Evolutionary conservation across 768 basidiomycete genomes (phyloP).

Genomic region (Suillus variegatus): DNA sequence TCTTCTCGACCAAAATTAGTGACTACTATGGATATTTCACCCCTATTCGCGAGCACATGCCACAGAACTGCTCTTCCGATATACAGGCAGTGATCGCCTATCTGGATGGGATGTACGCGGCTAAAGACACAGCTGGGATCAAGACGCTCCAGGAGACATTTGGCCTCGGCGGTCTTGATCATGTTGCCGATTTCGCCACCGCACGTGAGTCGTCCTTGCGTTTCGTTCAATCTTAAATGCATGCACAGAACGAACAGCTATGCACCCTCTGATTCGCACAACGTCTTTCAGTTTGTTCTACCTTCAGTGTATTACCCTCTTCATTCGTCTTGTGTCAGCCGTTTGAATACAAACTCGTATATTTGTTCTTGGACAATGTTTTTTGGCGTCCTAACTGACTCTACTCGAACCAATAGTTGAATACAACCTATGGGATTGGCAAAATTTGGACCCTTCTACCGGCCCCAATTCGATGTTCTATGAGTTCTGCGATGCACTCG

Average conservation of each 20-base stretch:
- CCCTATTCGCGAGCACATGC: constrained; percentile 68
- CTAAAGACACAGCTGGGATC: constrained; percentile 45
- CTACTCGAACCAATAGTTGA: constrained; percentile 24
- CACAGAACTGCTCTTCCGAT: constrained; percentile 73
- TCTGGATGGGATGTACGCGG: constrained; percentile 57
- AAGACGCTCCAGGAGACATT: constrained; percentile 56
- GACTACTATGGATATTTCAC: constrained; percentile 53
- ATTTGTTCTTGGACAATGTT: not conserved
- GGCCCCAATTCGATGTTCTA: constrained; percentile 41
- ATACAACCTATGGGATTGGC: constrained; percentile 63
- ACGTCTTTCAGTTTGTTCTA: not conserved
- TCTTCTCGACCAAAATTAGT: constrained; percentile 9
- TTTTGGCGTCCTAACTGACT: not conserved
- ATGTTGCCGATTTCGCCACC: constrained; percentile 68
- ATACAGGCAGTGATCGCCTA: constrained; percentile 62
- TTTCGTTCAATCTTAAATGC: not conserved
- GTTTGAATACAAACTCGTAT: not conserved
- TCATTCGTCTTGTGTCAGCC: not conserved
- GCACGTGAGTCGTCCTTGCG: constrained; percentile 39
- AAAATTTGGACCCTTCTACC: constrained; percentile 50
- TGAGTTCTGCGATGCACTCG: constrained; percentile 42
- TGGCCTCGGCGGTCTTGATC: constrained; percentile 54
- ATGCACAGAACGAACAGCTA: not conserved
- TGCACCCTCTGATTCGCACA: not conserved
- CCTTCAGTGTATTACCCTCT: not conserved